Conservation (phyloP, 192 early-diverging fungal species). For the Borealophlyctis nickersoniae region DNA sequence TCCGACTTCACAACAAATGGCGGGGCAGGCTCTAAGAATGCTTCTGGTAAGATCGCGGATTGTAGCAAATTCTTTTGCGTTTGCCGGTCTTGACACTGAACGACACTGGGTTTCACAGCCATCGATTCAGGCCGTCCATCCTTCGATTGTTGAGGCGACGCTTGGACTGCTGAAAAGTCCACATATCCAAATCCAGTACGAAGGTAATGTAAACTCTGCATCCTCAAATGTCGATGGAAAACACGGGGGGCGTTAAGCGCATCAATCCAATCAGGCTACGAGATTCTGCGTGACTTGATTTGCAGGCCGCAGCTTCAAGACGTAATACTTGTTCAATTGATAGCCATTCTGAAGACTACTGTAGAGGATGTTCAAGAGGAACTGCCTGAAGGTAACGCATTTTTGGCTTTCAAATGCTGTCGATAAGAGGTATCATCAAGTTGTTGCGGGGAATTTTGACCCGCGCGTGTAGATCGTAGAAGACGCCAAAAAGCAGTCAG, state of each 20-base stretch:
- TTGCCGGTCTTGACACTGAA: neutral
- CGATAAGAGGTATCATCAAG: no score
- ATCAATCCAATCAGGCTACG: conserved; percentile 37
- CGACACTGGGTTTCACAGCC: no score
- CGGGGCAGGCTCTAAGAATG: conserved; percentile 55
- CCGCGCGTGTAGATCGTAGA: conserved; percentile 28
- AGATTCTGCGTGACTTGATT: conserved; percentile 49
- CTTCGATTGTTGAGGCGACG: conserved; percentile 54
- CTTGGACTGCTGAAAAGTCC: conserved; percentile 47
- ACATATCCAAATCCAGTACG: conserved; percentile 63
- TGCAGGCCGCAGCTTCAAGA: conserved; percentile 48
- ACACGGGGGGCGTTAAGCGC: neutral
- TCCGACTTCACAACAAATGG: conserved; percentile 58
- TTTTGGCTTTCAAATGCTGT: no score
- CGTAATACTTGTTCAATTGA: conserved; percentile 45
- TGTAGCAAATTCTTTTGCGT: conserved; percentile 3
- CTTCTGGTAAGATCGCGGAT: conserved; percentile 37
- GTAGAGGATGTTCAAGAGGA: conserved; percentile 40
- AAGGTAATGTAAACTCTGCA: conserved; percentile 36
- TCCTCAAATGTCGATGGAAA: neutral
- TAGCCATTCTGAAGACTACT: conserved; percentile 41
- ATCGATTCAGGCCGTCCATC: conserved; percentile 48
- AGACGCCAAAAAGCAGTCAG: conserved; percentile 28
- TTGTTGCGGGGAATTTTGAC: no score
- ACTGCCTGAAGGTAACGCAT: conserved; percentile 17